Evolutionary conservation across 768 basidiomycete genomes (phyloP), one percentile per base, ranked within the genome.

Genomic region (Mycena leptocephala): DNA sequence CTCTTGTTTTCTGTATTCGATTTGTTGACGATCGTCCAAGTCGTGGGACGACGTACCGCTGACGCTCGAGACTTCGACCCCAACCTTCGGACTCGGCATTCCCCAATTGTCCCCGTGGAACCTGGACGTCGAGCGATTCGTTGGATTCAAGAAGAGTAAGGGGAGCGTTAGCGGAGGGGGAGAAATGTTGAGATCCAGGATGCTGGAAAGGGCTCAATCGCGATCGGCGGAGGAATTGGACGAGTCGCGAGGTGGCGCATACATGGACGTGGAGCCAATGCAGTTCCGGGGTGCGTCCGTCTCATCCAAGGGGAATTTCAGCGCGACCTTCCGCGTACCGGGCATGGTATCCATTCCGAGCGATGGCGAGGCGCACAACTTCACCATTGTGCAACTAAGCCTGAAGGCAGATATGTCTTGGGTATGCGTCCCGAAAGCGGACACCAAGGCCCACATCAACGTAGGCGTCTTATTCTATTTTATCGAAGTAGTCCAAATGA

Each of bases 361-460:
- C 53, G 84, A 83, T 26, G 80, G 79, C 10, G 74, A 77, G 37
- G 79, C 73, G 10, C 81, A 82, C 53, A 83, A 80, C 53, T 81
- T 84, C 26, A 84, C 84, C 0, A 82, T 84, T 14, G 81, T 78
- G 20, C 61, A 83, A 32, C 76, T 84, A 11, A 33, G 55, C 1
- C 58, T 84, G 1, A 73, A 77, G 9, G 80, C 81, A 9, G 63
- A 51, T 59, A 79, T 84, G 80, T 80, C 79, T n/a, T 84, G 84
- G 84, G 67, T 84, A 2, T 77, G 74, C 26, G 80, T 84, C 5
- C 84, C 84, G 8, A 84, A 82, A 61, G 58, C 80, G 39, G 83
- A 84, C 37, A 46, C 76, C 0, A 80, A 79, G 59, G 72, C 76
- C 2, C 81, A 82, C 63, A 39, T 84, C n/a, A 82, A 72, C 33